Conservation (phyloP, 2,329 filamentous ascomycete species). For the Amesomyces nigricolor region DNA sequence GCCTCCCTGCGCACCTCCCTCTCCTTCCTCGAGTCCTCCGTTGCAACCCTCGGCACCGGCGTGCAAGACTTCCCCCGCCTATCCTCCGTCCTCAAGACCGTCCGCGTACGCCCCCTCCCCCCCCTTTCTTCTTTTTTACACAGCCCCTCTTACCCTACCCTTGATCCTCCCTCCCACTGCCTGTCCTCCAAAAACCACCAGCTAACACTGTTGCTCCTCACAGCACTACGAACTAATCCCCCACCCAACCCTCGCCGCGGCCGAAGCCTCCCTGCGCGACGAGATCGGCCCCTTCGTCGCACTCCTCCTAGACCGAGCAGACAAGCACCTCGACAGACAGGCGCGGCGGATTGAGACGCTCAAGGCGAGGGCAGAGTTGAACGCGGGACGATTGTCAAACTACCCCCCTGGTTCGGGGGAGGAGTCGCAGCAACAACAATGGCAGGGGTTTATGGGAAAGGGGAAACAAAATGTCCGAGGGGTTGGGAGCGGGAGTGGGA, state of each 20-base stretch:
- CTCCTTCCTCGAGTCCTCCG: conserved; percentile 55
- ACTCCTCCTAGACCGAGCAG: conserved; percentile 72
- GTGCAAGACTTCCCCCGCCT: conserved; percentile 55
- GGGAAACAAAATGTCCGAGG: conserved; percentile 19
- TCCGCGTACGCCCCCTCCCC: conserved; percentile 42
- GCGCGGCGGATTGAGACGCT: conserved; percentile 77
- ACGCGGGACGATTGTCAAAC: conserved; percentile 61
- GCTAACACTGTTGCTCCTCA: neutral
- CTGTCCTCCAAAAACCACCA: neutral
- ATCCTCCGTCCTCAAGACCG: conserved; percentile 49
- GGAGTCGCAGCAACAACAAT: conserved; percentile 11
- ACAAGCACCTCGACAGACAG: conserved; percentile 75
- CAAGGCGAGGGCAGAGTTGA: conserved; percentile 75
- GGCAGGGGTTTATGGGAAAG: conserved; percentile 20
- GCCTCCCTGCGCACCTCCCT: conserved; percentile 55
- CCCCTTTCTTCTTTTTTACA: neutral
- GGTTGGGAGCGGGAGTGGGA: neutral
- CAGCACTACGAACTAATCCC: conserved; percentile 92
- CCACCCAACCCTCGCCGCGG: conserved; percentile 72
- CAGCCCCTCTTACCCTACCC: neutral
- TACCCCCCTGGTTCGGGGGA: conserved; percentile 27
- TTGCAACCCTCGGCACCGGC: conserved; percentile 50
- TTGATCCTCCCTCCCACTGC: neutral
- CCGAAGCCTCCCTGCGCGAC: conserved; percentile 77
- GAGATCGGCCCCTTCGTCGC: conserved; percentile 86